Evolutionary conservation across 2,329 filamentous ascomycete species (phyloP).

Genomic region (Neospermospora avenae): DNA sequence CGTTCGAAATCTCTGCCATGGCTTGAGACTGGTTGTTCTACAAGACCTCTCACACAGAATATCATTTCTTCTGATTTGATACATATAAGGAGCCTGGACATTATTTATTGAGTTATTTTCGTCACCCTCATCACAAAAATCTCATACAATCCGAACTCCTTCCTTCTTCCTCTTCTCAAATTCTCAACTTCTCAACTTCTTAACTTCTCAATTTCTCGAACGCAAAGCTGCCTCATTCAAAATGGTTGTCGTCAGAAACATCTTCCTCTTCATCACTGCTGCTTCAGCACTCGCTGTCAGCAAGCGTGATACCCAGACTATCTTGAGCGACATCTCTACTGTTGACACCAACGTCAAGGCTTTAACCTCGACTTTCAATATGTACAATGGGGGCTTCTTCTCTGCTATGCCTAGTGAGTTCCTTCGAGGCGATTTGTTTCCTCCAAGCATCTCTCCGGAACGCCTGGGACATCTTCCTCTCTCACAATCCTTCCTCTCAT

Average conservation of each 20-base stretch:
- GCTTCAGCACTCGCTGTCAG: slow-evolving; percentile 14
- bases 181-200: too few species aligned
- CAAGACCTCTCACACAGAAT: too few species aligned
- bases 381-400: slow-evolving; percentile 31
- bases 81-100: neutral
- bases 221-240: neutral
- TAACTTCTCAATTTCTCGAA: neutral
- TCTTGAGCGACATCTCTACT: slow-evolving; percentile 32
- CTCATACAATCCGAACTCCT: neutral
- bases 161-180: neutral
- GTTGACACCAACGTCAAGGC: slow-evolving; percentile 45
- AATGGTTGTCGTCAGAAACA: slow-evolving; percentile 21
- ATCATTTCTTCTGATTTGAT: neutral
- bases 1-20: too few species aligned
- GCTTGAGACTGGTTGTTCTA: too few species aligned
- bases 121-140: neutral
- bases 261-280: slow-evolving; percentile 16
- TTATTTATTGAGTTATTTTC: neutral
- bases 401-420: neutral
- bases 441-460: neutral
- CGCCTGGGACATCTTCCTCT: neutral
- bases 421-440: neutral
- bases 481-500: neutral
- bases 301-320: slow-evolving; percentile 9
- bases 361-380: slow-evolving; percentile 44